Evolutionary conservation across 106 monocot genomes (phyloP).

Genomic region (Dendrobium catenatum): DNA sequence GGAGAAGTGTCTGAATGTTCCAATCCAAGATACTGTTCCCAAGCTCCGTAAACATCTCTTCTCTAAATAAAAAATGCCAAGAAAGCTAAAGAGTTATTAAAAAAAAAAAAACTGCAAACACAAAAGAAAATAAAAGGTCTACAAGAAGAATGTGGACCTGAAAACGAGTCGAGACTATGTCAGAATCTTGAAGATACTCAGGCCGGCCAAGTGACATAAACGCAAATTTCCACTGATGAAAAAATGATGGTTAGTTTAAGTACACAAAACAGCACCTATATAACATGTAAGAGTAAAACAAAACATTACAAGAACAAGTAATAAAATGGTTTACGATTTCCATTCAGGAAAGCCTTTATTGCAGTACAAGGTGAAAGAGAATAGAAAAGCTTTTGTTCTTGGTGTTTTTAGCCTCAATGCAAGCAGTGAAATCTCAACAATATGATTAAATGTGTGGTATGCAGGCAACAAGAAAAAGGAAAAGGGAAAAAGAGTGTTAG

Average conservation of each 20-base stretch:
- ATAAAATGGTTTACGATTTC: neutral
- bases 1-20: slow-evolving; percentile 89
- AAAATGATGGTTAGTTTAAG: neutral
- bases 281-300: no score
- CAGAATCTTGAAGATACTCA: slow-evolving; percentile 86
- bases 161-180: slow-evolving; percentile 63
- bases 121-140: neutral
- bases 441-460: no score
- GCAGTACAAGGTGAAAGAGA: no score
- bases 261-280: no score
- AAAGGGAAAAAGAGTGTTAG: no score
- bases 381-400: no score
- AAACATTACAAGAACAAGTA: no score
- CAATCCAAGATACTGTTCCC: slow-evolving; percentile 97
- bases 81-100: neutral
- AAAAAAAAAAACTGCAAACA: neutral
- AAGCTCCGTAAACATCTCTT: slow-evolving; percentile 78
- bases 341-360: neutral
- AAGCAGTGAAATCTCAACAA: no score
- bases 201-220: slow-evolving; percentile 82
- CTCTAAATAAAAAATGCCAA: slow-evolving; percentile 6
- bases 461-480: no score
- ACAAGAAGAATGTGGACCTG: slow-evolving; percentile 31
- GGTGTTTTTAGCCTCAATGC: no score
- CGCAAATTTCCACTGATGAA: slow-evolving; percentile 89